Base-by-base conservation (phyloP, 768 basidiomycete genomes). In the Holtermannia corniformis region DNA sequence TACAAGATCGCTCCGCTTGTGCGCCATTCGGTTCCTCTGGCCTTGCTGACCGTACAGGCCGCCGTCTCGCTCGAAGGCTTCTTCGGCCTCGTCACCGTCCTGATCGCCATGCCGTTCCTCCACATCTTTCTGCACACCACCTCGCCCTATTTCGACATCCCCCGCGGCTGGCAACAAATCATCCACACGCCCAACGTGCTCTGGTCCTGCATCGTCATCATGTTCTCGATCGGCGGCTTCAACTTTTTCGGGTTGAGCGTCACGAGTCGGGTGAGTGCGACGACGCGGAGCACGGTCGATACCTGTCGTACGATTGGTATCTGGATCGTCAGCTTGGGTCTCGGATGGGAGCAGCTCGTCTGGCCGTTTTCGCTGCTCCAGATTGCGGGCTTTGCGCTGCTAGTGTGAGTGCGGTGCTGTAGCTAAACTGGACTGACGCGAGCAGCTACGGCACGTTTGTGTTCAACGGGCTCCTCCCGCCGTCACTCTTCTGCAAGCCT, bases 41-140 rank as follows among this genome's bases (percentile, higher is more conserved):
- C 24, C 14, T 11, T 20, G 2, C 23, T 37, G 3, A n/a, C 32
- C 20, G n/a, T n/a, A n/a, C 54, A 72, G 71, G 66, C 71, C 28
- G 92, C 93, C 11, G 95, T 97, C 56, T 91, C 92, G 21, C 87
- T 80, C 57, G 95, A 99, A 74, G 95, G 95, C 41, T 76, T 92
- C 55, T 97, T 93, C 67, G 95, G 95, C 52, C 75, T 83, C 19
- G 59, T 86, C 60, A 85, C 87, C 24, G 84, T 95, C 63, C 63
- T 91, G 40, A 58, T 87, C 41, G 79, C 82, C 58, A 78, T 95
- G 75, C 88, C 90, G 0, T 75, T 95, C 68, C 77, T 93, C 1
- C 71, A 75, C 53, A 21, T 63, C 47, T 54, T 72, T 46, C 58
- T 72, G 50, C 66, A 71, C 7, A 32, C 59, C 43, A 59, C 55